These are phyloP conservation scores for Ophidiomyces ophidiicola DNA, from an alignment of 2,329 filamentous ascomycete species.

Conservation along the genomic window DNA sequence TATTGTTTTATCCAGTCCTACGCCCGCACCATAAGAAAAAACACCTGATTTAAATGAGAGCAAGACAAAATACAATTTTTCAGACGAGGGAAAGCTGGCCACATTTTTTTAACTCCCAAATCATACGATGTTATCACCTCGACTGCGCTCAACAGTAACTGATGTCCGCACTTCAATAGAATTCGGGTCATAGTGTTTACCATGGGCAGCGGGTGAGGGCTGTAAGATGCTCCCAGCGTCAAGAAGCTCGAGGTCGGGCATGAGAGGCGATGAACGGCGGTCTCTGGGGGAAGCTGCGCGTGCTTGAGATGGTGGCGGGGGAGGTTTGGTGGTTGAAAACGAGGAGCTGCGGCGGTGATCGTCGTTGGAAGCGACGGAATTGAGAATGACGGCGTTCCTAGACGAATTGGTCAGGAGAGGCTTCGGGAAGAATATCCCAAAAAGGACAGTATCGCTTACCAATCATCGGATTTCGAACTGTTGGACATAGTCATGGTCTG, in stretches of 20 bases:
- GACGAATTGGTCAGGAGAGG: background rate
- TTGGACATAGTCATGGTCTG: background rate
- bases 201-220: background rate
- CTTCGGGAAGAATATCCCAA: background rate
- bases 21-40: conserved; percentile 6
- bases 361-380: conserved; percentile 5
- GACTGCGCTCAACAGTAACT: conserved; percentile 1
- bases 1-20: no score
- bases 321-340: conserved; percentile 6
- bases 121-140: conserved; percentile 6
- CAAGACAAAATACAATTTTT: no score
- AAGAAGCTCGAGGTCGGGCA: conserved; percentile 2
- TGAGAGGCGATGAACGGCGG: background rate
- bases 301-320: background rate
- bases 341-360: conserved; percentile 2
- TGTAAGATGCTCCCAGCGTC: conserved; percentile 6
- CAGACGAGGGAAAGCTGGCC: no score
- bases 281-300: background rate
- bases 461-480: background rate
- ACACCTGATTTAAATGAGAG: no score
- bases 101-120: background rate
- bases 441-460: conserved; percentile 3
- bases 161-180: background rate
- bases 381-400: conserved; percentile 7
- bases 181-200: background rate